phyloP scores from a whole-genome alignment of 331 rosid genomes.

The Rosa hybrid region DNA sequence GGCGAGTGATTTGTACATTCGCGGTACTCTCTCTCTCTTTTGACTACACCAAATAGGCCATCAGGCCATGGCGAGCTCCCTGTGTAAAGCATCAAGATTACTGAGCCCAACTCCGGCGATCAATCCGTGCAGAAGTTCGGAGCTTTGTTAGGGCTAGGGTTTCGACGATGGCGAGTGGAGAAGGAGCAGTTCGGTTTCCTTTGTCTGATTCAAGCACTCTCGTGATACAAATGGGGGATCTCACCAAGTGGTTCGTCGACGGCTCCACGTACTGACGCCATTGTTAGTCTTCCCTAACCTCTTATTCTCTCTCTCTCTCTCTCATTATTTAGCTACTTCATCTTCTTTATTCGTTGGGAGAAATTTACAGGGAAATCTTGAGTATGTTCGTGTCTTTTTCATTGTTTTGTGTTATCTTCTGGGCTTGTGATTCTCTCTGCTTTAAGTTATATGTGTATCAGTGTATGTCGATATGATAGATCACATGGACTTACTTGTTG shows the following conservation, averaged over 20 bases:
- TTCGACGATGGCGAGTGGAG: slow-evolving; percentile 40
- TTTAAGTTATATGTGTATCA: no score
- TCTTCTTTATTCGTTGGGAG: no score
- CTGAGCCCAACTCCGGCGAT: neutral
- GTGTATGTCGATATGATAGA: no score
- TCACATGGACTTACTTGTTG: no score
- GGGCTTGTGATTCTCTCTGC: no score
- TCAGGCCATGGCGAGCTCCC: neutral
- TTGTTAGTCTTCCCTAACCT: slow-evolving; percentile 42
- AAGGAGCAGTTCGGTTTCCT: slow-evolving; percentile 55
- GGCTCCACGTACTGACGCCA: slow-evolving; percentile 80
- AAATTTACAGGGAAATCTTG: neutral
- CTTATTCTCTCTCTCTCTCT: no score
- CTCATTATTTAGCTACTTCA: no score
- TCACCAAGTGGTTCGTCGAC: slow-evolving; percentile 78
- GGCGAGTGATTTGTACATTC: neutral
- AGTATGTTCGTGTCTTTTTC: no score
- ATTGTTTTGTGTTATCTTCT: neutral
- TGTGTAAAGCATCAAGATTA: neutral
- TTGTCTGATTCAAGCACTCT: slow-evolving; percentile 55
- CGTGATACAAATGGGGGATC: slow-evolving; percentile 81
- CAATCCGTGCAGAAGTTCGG: neutral
- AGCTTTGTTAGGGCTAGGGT: slow-evolving; percentile 4
- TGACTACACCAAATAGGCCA: neutral
- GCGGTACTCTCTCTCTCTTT: neutral